Percentiles rank a stretch among this genome's conserved stretches.
Conservation (phyloP, 345 rosid species). For the Hibiscus syriacus region DNA sequence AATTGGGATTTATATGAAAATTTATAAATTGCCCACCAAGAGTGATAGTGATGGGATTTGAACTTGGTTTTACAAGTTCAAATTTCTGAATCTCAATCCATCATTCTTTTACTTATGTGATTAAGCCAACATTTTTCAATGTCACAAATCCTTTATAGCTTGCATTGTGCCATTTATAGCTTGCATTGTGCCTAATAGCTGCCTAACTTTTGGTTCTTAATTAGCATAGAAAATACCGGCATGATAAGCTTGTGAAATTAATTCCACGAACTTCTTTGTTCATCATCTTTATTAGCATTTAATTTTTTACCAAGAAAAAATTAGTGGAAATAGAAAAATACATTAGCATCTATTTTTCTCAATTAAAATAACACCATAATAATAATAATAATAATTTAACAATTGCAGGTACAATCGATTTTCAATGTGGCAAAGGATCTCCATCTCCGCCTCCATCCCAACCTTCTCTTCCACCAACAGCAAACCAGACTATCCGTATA, state of each 20-base stretch:
- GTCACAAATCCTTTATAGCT: neutral
- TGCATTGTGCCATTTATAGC: too few relatives aligned
- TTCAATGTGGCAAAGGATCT: conserved; percentile 28
- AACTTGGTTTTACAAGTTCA: too few relatives aligned
- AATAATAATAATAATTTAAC: neutral
- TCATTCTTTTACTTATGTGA: neutral
- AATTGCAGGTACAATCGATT: conserved; percentile 33
- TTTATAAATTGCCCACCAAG: too few relatives aligned
- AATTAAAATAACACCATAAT: too few relatives aligned
- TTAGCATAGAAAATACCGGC: neutral
- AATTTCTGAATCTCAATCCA: too few relatives aligned
- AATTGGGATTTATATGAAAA: too few relatives aligned
- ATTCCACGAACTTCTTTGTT: neutral
- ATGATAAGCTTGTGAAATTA: neutral
- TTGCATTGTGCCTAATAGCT: neutral
- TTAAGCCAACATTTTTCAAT: neutral
- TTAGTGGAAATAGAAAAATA: neutral
- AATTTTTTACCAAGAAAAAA: neutral
- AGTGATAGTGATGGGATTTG: too few relatives aligned
- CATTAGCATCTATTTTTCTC: neutral
- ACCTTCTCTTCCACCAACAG: neutral
- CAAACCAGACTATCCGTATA: neutral
- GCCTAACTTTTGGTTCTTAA: neutral
- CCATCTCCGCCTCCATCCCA: conserved; percentile 25
- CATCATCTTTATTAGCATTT: neutral